phyloP scores from a whole-genome alignment of 306 rosid genomes.

The Vigna unguiculata region DNA sequence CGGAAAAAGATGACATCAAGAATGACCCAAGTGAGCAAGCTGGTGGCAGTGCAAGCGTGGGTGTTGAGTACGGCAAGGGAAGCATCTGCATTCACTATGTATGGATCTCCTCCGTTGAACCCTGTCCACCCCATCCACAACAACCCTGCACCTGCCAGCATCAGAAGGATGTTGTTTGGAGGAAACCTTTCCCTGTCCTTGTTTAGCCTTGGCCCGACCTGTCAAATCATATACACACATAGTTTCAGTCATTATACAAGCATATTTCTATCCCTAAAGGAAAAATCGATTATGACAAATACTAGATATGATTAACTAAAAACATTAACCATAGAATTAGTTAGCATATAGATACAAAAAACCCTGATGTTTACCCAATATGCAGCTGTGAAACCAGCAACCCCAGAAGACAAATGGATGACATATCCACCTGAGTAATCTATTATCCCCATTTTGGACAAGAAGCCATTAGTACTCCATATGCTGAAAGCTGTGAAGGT shows the following conservation, averaged over 20 bases:
- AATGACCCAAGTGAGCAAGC: constrained; percentile 61
- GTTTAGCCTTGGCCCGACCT: constrained; percentile 64
- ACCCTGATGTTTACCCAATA: constrained; percentile 46
- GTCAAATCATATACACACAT: neutral
- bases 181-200: constrained; percentile 66
- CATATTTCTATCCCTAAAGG: too few relatives aligned
- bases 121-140: constrained; percentile 66
- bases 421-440: constrained; percentile 62
- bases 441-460: constrained; percentile 41
- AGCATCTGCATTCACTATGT: constrained; percentile 45
- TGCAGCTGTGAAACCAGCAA: constrained; percentile 65
- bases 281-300: neutral
- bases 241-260: neutral
- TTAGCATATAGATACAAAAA: neutral
- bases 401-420: constrained; percentile 61
- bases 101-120: constrained; percentile 68
- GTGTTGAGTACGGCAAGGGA: constrained; percentile 57
- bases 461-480: constrained; percentile 52
- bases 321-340: neutral
- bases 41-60: constrained; percentile 65
- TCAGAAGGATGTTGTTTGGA: constrained; percentile 58
- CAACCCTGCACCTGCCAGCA: constrained; percentile 57
- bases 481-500: constrained; percentile 58
- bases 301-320: neutral
- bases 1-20: constrained; percentile 56